Percentiles rank a stretch among this genome's conserved stretches.
Evolutionary conservation across 2,329 filamentous ascomycete species (phyloP).

Genomic region (Lasiodiplodia sp.): DNA sequence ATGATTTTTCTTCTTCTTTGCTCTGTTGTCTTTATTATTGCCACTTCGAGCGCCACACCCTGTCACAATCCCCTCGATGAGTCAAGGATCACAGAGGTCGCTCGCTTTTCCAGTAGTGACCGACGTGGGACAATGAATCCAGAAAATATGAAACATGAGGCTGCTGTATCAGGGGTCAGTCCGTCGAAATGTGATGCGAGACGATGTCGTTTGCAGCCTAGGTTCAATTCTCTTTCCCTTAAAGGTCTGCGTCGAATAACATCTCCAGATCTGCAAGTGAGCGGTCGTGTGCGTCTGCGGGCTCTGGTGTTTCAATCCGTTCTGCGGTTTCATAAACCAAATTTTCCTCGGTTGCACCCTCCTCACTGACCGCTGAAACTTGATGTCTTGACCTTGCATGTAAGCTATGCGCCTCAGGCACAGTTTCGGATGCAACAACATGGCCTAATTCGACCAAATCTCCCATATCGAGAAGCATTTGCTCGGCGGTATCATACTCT

Average conservation of each 20-base stretch:
- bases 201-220: background rate
- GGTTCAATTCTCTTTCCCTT: background rate
- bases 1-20: background rate
- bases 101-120: background rate
- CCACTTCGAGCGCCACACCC: background rate
- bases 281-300: background rate
- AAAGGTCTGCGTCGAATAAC: background rate
- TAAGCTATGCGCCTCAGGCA: background rate
- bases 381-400: conserved; percentile 7
- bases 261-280: conserved; percentile 13
- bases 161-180: background rate
- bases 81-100: conserved; percentile 2
- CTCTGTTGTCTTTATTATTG: background rate
- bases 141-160: conserved; percentile 5
- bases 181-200: background rate
- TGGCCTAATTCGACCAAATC: background rate
- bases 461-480: background rate
- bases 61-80: background rate
- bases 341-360: background rate
- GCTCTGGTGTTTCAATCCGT: background rate
- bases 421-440: background rate
- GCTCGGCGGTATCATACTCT: background rate
- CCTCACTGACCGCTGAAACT: background rate
- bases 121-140: background rate
- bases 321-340: background rate